Conservation (phyloP, 441 rosid genomes). For the Cnidoscolus chayamansa region DNA sequence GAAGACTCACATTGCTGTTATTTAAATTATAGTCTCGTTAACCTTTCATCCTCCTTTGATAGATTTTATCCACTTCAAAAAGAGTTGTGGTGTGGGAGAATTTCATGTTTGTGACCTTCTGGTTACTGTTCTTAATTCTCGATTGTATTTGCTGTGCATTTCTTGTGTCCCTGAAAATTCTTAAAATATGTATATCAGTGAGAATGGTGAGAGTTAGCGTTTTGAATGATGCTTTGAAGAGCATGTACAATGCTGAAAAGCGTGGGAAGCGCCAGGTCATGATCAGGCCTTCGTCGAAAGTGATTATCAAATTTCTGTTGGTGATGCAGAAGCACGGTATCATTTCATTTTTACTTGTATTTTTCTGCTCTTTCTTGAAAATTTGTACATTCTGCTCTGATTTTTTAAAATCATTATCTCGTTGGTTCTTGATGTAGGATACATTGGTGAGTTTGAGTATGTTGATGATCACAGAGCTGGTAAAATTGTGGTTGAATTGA, state of each 20-base stretch:
- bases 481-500: constrained; percentile 62
- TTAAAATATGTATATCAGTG: constrained; percentile 14
- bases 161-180: neutral
- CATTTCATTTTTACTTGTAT: neutral
- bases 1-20: no score
- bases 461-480: constrained; percentile 71
- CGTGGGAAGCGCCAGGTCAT: constrained; percentile 62
- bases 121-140: neutral
- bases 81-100: no score
- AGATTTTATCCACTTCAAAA: no score
- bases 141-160: neutral
- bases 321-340: constrained; percentile 77
- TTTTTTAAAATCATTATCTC: neutral
- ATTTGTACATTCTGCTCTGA: neutral
- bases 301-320: constrained; percentile 55
- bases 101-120: no score
- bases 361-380: no score
- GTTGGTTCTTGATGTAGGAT: constrained; percentile 31
- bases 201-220: constrained; percentile 67
- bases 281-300: constrained; percentile 68
- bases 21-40: no score
- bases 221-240: constrained; percentile 66
- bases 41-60: neutral
- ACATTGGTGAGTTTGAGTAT: constrained; percentile 66
- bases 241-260: constrained; percentile 74